A percentile compares a stretch with the other conserved stretches of the same genome.
phyloP scores from a whole-genome alignment of 2,329 filamentous ascomycete species.

The Alternaria sp. region DNA sequence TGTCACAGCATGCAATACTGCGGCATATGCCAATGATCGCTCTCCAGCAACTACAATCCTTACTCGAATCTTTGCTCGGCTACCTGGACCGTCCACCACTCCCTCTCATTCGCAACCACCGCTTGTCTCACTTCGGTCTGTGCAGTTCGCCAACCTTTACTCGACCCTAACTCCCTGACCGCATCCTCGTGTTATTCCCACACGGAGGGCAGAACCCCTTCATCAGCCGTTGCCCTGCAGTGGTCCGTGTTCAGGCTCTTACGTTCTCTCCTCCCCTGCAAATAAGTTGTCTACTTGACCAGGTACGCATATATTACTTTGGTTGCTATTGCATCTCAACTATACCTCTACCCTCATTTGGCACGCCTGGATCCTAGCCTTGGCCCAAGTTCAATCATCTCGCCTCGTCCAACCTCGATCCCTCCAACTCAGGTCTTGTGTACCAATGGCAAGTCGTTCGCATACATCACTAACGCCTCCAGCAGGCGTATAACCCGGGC shows the following conservation, averaged over 20 bases:
- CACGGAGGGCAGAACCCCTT: conserved; percentile 28
- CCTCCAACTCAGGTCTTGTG: conserved; percentile 13
- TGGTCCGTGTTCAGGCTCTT: conserved; percentile 31
- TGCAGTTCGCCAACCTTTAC: conserved; percentile 24
- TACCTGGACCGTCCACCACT: neutral
- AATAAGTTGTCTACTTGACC: conserved; percentile 31
- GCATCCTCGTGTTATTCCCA: conserved; percentile 36
- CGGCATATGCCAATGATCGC: conserved; percentile 22
- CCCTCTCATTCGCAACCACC: conserved; percentile 7
- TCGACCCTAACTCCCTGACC: conserved; percentile 18
- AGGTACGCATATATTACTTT: conserved; percentile 44
- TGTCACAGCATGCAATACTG: conserved; percentile 34
- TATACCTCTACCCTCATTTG: conserved; percentile 20
- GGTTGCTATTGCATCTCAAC: conserved; percentile 29
- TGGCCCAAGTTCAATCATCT: conserved; percentile 13
- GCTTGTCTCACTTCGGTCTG: conserved; percentile 21
- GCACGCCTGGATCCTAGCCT: conserved; percentile 1
- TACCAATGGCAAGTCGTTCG: conserved; percentile 25
- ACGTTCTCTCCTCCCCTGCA: conserved; percentile 32
- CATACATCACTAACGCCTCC: conserved; percentile 4
- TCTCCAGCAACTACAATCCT: conserved; percentile 8
- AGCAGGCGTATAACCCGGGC: conserved; percentile 7
- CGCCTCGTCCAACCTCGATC: conserved; percentile 11
- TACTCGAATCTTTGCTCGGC: conserved; percentile 4
- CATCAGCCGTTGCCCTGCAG: conserved; percentile 30